phyloP scores from a whole-genome alignment of 306 rosid genomes.

The Styphnolobium japonicum region DNA sequence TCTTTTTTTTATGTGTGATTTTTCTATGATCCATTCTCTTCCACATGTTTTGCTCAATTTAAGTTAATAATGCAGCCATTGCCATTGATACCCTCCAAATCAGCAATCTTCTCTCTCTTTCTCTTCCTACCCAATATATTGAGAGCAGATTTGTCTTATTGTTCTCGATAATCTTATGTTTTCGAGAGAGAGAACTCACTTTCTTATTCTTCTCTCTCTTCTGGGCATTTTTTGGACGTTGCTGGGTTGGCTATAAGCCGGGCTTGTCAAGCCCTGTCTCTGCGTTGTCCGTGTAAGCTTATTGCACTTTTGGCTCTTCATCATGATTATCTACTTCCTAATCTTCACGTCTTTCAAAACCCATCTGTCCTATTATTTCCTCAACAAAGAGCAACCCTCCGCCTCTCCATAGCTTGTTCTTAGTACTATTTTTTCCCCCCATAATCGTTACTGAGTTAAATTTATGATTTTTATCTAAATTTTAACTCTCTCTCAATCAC shows the following conservation, averaged over 20 bases:
- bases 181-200: constrained; percentile 31
- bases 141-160: not conserved
- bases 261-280: not conserved
- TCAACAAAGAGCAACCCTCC: not conserved
- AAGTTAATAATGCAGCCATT: not conserved
- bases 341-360: not conserved
- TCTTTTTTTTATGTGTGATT: not conserved
- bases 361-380: not conserved
- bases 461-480: too few species aligned
- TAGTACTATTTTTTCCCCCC: too few species aligned
- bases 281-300: constrained; percentile 1
- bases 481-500: not conserved
- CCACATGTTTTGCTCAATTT: constrained; percentile 23
- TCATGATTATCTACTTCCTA: not conserved
- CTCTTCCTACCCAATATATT: not conserved
- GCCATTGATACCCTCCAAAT: not conserved
- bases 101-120: not conserved
- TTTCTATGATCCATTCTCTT: constrained; percentile 29
- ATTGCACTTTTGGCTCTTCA: not conserved
- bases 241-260: constrained; percentile 22
- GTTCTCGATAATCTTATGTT: not conserved
- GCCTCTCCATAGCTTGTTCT: not conserved
- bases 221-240: constrained; percentile 4
- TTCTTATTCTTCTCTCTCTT: constrained; percentile 27
- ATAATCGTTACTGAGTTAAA: too few species aligned